Evolutionary conservation across 495 filamentous ascomycete genomes (phyloP).

Genomic region (Bacidia rubella): DNA sequence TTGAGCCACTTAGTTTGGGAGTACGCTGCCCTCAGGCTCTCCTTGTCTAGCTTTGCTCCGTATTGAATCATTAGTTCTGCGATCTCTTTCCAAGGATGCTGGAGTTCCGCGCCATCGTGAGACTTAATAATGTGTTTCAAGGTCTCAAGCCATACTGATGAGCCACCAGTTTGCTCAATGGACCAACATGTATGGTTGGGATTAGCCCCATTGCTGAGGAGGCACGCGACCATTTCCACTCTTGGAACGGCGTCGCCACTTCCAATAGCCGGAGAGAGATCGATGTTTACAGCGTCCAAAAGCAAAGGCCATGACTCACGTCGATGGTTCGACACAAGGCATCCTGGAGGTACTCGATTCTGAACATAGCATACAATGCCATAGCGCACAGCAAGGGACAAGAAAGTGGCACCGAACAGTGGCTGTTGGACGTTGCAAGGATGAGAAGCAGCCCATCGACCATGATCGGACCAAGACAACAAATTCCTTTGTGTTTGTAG

Average conservation of each 20-base stretch:
- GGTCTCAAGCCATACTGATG: neutral
- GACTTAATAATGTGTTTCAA: neutral
- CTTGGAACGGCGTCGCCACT: neutral
- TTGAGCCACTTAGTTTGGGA: no score
- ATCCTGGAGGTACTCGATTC: neutral
- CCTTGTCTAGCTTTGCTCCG: neutral
- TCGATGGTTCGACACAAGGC: neutral
- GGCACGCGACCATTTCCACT: neutral
- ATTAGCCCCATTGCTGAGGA: neutral
- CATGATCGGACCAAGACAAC: neutral
- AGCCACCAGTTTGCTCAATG: neutral
- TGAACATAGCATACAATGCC: slow-evolving; percentile 4
- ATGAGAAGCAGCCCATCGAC: neutral
- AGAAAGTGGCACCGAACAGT: neutral
- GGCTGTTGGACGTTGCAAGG: neutral
- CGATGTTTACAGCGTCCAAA: neutral
- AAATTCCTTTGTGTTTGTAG: neutral
- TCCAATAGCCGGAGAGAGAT: neutral
- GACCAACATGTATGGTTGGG: neutral
- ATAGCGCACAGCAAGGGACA: slow-evolving; percentile 2
- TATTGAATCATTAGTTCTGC: neutral
- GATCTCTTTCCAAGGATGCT: neutral
- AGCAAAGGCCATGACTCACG: neutral
- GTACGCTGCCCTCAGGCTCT: no score
- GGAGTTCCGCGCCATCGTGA: neutral